These are phyloP conservation scores for Sphagnum magellanicum DNA, from an alignment of 228 moss, liverwort and hornwort genomes.

Conservation along the genomic window DNA sequence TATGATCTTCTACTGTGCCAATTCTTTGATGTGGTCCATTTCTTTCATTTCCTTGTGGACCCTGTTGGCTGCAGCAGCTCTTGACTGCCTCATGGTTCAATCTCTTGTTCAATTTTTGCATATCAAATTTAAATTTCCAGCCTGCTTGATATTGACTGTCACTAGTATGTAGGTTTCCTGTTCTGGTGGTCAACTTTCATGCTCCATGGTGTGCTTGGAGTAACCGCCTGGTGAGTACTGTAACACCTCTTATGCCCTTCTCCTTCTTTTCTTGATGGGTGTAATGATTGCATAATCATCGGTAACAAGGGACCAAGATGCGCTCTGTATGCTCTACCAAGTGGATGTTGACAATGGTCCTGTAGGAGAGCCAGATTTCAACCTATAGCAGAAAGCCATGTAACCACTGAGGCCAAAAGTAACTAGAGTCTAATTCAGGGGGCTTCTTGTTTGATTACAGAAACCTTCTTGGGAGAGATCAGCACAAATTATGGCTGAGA, in stretches of 20 bases:
- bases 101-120: background rate
- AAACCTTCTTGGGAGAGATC: constrained; percentile 82
- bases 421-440: no score
- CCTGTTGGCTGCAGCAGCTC: background rate
- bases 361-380: background rate
- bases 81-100: background rate
- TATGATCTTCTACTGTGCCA: constrained; percentile 18
- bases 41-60: no score
- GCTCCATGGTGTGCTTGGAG: constrained; percentile 76
- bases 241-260: background rate
- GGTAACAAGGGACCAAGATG: background rate
- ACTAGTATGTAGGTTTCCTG: constrained; percentile 38
- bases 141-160: background rate
- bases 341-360: background rate
- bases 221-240: constrained; percentile 48
- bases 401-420: no score
- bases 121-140: no score
- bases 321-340: background rate
- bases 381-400: no score
- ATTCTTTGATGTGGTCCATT: background rate
- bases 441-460: constrained; percentile 16
- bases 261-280: background rate
- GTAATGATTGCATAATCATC: background rate
- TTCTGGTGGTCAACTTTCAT: constrained; percentile 72
- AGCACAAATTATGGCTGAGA: constrained; percentile 64